phyloP scores from a whole-genome alignment of 495 filamentous ascomycete genomes.

The Ramalina intermedia region DNA sequence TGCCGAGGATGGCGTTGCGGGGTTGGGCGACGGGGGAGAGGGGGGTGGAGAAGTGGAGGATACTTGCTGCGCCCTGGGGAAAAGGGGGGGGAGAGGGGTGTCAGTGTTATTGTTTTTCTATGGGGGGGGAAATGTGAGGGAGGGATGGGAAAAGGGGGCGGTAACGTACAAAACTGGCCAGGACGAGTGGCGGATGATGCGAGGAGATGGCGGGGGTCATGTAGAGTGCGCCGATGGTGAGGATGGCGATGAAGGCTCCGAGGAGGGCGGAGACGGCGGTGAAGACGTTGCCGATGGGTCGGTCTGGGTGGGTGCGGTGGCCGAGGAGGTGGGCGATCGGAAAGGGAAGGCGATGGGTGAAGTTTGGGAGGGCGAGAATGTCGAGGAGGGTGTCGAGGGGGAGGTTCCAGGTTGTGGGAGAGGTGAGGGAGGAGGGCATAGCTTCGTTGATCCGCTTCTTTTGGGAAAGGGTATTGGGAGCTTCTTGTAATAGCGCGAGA shows the following conservation, averaged over 20 bases:
- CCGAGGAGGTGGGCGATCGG: constrained; percentile 38
- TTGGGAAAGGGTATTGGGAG: too few relatives aligned
- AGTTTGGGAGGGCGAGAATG: constrained; percentile 39
- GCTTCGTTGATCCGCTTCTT: too few relatives aligned
- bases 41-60: constrained; percentile 58
- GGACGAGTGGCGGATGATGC: constrained; percentile 6
- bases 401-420: constrained; percentile 30
- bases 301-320: constrained; percentile 22
- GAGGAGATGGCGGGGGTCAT: constrained; percentile 7
- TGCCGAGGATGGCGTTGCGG: constrained; percentile 59
- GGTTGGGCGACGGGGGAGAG: constrained; percentile 78
- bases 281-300: constrained; percentile 31
- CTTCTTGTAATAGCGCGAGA: too few relatives aligned
- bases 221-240: constrained; percentile 31
- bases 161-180: constrained; percentile 10
- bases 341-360: constrained; percentile 29
- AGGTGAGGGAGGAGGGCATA: neutral
- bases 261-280: constrained; percentile 1
- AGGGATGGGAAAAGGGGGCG: neutral
- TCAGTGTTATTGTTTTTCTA: neutral
- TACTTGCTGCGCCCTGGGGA: constrained; percentile 57
- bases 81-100: neutral
- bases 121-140: neutral
- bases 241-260: constrained; percentile 20
- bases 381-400: constrained; percentile 55